phyloP scores from a whole-genome alignment of 192 early-diverging fungal genomes.

The Podila horticola region DNA sequence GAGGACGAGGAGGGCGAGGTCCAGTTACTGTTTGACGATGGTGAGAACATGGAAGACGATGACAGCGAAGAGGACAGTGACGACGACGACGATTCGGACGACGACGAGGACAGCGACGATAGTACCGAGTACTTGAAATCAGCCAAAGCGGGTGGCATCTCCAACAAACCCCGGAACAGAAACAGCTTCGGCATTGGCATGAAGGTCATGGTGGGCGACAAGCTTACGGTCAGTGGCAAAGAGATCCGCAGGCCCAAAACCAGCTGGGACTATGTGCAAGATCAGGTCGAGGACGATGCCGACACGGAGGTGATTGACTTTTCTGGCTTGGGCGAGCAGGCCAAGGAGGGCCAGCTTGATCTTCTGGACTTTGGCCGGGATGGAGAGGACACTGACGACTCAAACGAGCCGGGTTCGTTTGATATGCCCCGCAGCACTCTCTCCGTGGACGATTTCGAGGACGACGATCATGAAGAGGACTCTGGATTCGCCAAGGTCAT shows the following conservation, averaged over 20 bases:
- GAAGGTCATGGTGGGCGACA: slow-evolving; percentile 52
- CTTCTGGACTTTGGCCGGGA: slow-evolving; percentile 13
- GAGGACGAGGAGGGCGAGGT: slow-evolving; percentile 10
- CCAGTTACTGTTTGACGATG: slow-evolving; percentile 16
- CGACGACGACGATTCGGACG: slow-evolving; percentile 20
- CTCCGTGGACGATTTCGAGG: slow-evolving; percentile 31
- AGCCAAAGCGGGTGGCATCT: slow-evolving; percentile 22
- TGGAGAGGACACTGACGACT: slow-evolving; percentile 19
- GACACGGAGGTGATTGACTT: background rate
- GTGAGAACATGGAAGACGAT: slow-evolving; percentile 6
- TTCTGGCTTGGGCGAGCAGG: slow-evolving; percentile 8
- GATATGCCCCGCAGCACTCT: background rate
- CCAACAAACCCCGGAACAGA: slow-evolving; percentile 34
- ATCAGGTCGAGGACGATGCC: slow-evolving; percentile 17
- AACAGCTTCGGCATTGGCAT: slow-evolving; percentile 50
- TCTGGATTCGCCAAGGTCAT: slow-evolving; percentile 10
- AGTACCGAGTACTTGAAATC: slow-evolving; percentile 14
- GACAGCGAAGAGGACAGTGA: slow-evolving; percentile 15
- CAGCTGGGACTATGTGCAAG: slow-evolving; percentile 48
- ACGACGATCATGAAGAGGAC: slow-evolving; percentile 30
- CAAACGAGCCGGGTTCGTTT: background rate
- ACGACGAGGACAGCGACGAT: slow-evolving; percentile 23
- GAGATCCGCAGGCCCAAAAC: slow-evolving; percentile 49
- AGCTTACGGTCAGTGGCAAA: slow-evolving; percentile 42
- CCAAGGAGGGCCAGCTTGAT: slow-evolving; percentile 4